These are phyloP conservation scores for Arthroderma sp. DNA, from an alignment of 2,329 filamentous ascomycete genomes.

Conservation along the genomic window DNA sequence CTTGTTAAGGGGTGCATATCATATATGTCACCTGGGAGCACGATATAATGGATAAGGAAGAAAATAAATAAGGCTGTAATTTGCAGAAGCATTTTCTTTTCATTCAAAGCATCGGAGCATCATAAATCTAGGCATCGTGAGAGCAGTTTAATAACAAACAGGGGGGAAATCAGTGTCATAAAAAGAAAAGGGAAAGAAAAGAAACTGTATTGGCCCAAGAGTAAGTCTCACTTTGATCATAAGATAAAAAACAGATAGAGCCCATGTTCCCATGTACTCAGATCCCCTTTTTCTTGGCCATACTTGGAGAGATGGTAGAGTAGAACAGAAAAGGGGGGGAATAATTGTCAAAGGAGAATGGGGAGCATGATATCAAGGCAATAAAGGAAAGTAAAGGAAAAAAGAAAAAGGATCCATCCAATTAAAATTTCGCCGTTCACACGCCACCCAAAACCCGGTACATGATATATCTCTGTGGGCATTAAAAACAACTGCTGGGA, in stretches of 20 bases:
- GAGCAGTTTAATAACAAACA: background rate
- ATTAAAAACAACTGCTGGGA: too few species aligned
- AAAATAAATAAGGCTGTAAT: background rate
- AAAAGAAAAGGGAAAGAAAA: constrained; percentile 1
- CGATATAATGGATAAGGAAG: background rate
- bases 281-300: background rate
- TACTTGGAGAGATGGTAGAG: too few species aligned
- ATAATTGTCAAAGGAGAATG: too few species aligned
- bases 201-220: constrained; percentile 3
- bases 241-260: constrained; percentile 1
- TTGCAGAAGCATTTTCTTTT: constrained; percentile 1
- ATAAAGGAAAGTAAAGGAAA: constrained; percentile 1
- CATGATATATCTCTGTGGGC: constrained; percentile 2
- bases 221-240: background rate
- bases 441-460: constrained; percentile 5
- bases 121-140: constrained; percentile 4
- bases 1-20: background rate
- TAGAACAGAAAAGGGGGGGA: too few species aligned
- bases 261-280: background rate
- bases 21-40: background rate
- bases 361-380: background rate
- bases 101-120: constrained; percentile 1
- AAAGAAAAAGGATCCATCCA: constrained; percentile 4
- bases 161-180: background rate
- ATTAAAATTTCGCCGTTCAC: constrained; percentile 1